phyloP scores from a whole-genome alignment of 345 rosid species.

The Aegle marmelos region DNA sequence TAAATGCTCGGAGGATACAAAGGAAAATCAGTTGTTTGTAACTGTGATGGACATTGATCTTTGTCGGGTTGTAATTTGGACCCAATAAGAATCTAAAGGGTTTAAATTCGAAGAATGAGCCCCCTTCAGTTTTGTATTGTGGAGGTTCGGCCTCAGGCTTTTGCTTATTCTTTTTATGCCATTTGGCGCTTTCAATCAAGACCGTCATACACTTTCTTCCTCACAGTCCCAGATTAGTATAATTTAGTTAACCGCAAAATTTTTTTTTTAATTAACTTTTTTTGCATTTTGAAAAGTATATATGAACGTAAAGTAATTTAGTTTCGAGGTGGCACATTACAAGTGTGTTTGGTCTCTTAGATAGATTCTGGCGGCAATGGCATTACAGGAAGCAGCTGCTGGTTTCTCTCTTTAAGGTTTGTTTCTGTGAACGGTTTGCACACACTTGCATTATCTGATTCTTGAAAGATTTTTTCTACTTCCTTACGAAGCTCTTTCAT shows the following conservation, averaged over 20 bases:
- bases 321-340: not conserved
- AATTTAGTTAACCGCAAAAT: too few species aligned
- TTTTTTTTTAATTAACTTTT: too few species aligned
- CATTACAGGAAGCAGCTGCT: conserved; percentile 15
- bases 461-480: not conserved
- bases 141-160: conserved; percentile 19
- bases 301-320: too few species aligned
- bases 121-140: conserved; percentile 4
- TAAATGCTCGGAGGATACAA: conserved; percentile 22
- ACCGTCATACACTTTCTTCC: conserved; percentile 16
- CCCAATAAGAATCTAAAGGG: conserved; percentile 11
- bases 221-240: conserved; percentile 14
- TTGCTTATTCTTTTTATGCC: conserved; percentile 15
- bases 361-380: conserved; percentile 11
- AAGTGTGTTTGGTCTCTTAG: conserved; percentile 2
- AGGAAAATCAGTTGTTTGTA: not conserved
- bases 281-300: too few species aligned
- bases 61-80: conserved; percentile 24
- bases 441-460: not conserved
- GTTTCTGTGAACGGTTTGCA: not conserved
- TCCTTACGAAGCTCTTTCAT: not conserved
- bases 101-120: conserved; percentile 28
- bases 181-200: conserved; percentile 18
- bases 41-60: not conserved
- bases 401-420: conserved; percentile 8